A percentile compares a stretch with the other conserved stretches of the same genome.
phyloP scores from a whole-genome alignment of 768 basidiomycete genomes.

The Termitomyces sp. region DNA sequence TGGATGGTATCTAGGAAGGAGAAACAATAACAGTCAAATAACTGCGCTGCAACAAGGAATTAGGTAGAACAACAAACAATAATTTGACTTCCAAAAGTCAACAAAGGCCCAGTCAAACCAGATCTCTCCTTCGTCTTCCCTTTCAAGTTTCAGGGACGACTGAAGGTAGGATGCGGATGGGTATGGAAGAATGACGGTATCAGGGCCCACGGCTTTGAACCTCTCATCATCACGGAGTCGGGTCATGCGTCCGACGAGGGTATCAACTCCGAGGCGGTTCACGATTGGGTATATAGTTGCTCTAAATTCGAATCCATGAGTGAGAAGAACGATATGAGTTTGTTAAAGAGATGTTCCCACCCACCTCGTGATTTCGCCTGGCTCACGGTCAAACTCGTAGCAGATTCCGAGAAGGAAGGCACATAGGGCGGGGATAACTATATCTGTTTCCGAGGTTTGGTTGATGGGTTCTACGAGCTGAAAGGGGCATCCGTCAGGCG shows the following conservation, averaged over 20 bases:
- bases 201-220: slow-evolving; percentile 87
- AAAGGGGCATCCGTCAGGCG: not conserved
- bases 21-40: not conserved
- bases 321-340: not conserved
- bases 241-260: slow-evolving; percentile 81
- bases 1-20: slow-evolving; percentile 63
- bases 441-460: slow-evolving; percentile 81
- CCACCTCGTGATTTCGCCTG: slow-evolving; percentile 92
- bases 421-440: slow-evolving; percentile 84
- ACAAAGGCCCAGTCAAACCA: slow-evolving; percentile 99
- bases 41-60: not conserved
- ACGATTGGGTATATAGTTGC: slow-evolving; percentile 87
- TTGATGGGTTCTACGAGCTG: slow-evolving; percentile 92
- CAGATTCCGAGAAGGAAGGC: slow-evolving; percentile 90
- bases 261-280: slow-evolving; percentile 85
- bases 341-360: slow-evolving; percentile 17
- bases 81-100: slow-evolving; percentile 98
- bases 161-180: slow-evolving; percentile 34
- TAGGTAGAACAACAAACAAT: slow-evolving; percentile 54
- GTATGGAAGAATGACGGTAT: slow-evolving; percentile 65
- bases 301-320: slow-evolving; percentile 32
- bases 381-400: slow-evolving; percentile 95
- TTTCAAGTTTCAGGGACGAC: slow-evolving; percentile 31
- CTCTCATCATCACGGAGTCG: slow-evolving; percentile 89
- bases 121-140: slow-evolving; percentile 71